Evolutionary conservation across 768 basidiomycete genomes (phyloP), one percentile per base, ranked within the genome.

Genomic region (Panellus pusillus): DNA sequence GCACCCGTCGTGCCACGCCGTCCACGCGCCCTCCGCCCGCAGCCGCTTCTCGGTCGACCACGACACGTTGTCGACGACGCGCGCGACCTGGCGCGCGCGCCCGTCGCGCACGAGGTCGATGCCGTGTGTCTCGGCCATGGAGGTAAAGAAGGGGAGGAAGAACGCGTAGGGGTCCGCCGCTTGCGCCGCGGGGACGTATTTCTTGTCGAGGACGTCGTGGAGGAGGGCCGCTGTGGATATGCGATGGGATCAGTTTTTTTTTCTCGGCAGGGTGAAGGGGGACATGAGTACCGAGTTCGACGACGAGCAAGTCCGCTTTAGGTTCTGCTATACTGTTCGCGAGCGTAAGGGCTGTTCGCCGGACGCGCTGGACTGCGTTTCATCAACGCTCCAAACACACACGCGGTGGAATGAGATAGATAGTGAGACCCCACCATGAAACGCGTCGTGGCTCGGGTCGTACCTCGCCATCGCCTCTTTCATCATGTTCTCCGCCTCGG

Each of bases 181-280:
- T 61, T 80, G 68, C 50, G 74, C 75, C 12, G 75, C 67, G 2
- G 83, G 72, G 15, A 86, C 84, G 64, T 93, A 92, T 74, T 93
- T 93, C 72, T 88, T 90, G 78, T 92, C 90, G 32, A 91, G 73
- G 38, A 94, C 78, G 68, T 96, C 93, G 63, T 95, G 93, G 41
- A 95, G 80, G 36, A 96, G 79, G n/a, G 93, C 88, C 28, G 89
- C 87, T 81, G 56, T 3, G 40, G n/a, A n/a, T n/a, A n/a, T n/a
- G n/a, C n/a, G n/a, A n/a, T n/a, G n/a, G n/a, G n/a, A n/a, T n/a
- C n/a, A n/a, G n/a, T n/a, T n/a, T n/a, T n/a, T n/a, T n/a, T n/a
- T n/a, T n/a, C n/a, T n/a, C n/a, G n/a, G n/a, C n/a, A n/a, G n/a
- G n/a, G n/a, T n/a, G n/a, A n/a, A n/a, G n/a, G n/a, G n/a, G n/a